Evolutionary conservation across 176 grass and related monocot genomes (phyloP).

Genomic region (Ampelocalamus luodianensis): DNA sequence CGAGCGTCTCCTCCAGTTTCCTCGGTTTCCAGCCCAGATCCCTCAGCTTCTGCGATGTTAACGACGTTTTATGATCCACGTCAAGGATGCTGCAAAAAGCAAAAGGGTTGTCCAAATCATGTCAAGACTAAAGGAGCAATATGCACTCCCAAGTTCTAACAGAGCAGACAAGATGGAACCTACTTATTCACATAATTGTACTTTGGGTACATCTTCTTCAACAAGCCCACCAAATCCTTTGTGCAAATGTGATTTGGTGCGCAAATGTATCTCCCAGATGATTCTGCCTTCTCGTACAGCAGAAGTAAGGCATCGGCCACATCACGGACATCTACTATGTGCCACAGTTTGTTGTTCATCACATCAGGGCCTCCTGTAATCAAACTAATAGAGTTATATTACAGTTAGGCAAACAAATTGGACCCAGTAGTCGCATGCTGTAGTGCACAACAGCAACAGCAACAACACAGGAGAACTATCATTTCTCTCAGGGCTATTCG

Average conservation of each 20-base stretch:
- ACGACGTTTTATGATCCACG: background rate
- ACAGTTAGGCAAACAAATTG: background rate
- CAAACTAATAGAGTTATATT: background rate
- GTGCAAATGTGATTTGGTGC: conserved; percentile 29
- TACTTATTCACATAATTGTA: conserved; percentile 42
- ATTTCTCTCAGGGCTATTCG: background rate
- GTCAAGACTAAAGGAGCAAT: background rate
- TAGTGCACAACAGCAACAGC: background rate
- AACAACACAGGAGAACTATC: background rate
- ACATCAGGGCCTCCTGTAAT: conserved; percentile 45
- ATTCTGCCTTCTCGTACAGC: conserved; percentile 48
- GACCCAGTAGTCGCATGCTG: background rate
- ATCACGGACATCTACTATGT: conserved; percentile 59
- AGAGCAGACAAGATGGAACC: background rate
- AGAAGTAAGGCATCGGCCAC: conserved; percentile 59
- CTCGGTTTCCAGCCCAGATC: conserved; percentile 54
- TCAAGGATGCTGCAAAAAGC: conserved; percentile 24
- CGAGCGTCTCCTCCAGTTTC: conserved; percentile 48
- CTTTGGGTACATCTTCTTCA: conserved; percentile 55
- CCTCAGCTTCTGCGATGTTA: conserved; percentile 44
- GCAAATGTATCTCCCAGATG: conserved; percentile 53
- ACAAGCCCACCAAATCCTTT: conserved; percentile 48
- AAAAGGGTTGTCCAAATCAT: background rate
- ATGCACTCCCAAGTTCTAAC: background rate
- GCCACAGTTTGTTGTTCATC: conserved; percentile 49